Conservation (phyloP, 805 yeast genomes). For the Kockiozyma suomiensis region DNA sequence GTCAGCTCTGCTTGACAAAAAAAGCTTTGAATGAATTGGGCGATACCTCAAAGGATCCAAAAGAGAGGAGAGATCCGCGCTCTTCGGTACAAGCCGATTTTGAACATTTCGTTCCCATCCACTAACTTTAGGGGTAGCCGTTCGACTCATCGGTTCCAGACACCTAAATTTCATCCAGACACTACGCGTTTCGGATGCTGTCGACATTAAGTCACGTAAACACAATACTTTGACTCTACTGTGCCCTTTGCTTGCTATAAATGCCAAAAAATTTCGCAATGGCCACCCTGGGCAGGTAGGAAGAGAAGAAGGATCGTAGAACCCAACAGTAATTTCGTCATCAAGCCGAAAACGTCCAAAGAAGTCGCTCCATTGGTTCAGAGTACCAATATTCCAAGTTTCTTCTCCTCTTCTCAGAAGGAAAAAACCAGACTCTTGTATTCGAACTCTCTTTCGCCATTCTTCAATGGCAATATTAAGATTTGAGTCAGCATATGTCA, state of each 20-base stretch:
- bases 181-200: slow-evolving; percentile 30
- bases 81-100: slow-evolving; percentile 70
- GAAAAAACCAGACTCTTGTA: slow-evolving; percentile 32
- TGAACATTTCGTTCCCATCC: slow-evolving; percentile 91
- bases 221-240: slow-evolving; percentile 46
- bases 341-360: slow-evolving; percentile 1
- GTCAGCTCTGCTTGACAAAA: background rate
- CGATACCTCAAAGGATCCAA: slow-evolving; percentile 64
- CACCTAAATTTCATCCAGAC: slow-evolving; percentile 38
- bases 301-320: slow-evolving; percentile 47
- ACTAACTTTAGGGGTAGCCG: slow-evolving; percentile 49
- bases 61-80: slow-evolving; percentile 78
- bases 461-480: slow-evolving; percentile 17
- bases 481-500: background rate
- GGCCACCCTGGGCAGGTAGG: slow-evolving; percentile 53
- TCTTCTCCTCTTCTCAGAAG: slow-evolving; percentile 31
- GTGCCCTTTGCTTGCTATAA: slow-evolving; percentile 46
- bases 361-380: slow-evolving; percentile 36
- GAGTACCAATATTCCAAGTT: slow-evolving; percentile 24
- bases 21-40: background rate
- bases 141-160: slow-evolving; percentile 5
- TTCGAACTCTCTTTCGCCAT: slow-evolving; percentile 15
- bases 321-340: slow-evolving; percentile 41
- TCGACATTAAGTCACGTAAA: slow-evolving; percentile 41
- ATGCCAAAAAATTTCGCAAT: slow-evolving; percentile 60